Conservation (phyloP, 2,329 filamentous ascomycete genomes). For the Corinectria fuckeliana region DNA sequence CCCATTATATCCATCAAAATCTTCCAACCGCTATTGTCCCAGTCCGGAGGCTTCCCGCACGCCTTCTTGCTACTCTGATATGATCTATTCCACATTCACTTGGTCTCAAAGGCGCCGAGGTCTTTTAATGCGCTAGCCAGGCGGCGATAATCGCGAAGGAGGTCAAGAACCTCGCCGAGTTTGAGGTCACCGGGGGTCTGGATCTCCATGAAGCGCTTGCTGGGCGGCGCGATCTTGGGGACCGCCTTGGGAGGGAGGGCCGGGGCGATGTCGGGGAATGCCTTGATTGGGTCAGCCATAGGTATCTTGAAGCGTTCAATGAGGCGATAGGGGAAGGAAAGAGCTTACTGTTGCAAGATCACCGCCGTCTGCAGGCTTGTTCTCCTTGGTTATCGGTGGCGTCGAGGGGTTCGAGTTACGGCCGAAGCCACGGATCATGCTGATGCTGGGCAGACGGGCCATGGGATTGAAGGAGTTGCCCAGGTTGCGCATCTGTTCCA, state of each 20-base stretch:
- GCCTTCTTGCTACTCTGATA: neutral
- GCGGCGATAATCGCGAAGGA: slow-evolving; percentile 77
- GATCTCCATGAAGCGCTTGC: slow-evolving; percentile 75
- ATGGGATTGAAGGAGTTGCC: slow-evolving; percentile 84
- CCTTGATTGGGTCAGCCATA: slow-evolving; percentile 50
- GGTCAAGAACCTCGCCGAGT: slow-evolving; percentile 74
- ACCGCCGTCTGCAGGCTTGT: slow-evolving; percentile 55
- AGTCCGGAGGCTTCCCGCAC: neutral
- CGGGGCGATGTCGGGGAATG: slow-evolving; percentile 65
- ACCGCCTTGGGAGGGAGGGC: slow-evolving; percentile 61
- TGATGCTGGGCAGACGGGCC: slow-evolving; percentile 76
- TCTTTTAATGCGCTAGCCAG: slow-evolving; percentile 70
- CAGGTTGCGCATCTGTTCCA: slow-evolving; percentile 83
- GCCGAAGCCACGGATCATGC: slow-evolving; percentile 78
- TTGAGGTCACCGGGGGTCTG: slow-evolving; percentile 73
- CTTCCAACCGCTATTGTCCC: neutral
- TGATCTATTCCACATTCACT: slow-evolving; percentile 28
- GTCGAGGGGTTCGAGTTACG: slow-evolving; percentile 51
- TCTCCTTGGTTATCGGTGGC: slow-evolving; percentile 49
- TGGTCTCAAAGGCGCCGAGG: slow-evolving; percentile 63
- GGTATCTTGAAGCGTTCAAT: neutral
- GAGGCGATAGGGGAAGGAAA: neutral
- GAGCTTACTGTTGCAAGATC: slow-evolving; percentile 64
- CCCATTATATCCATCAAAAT: neutral
- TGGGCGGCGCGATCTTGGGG: slow-evolving; percentile 68